A percentile compares a stretch with the other conserved stretches of the same genome.
Evolutionary conservation across 345 rosid genomes (phyloP).

Genomic region (Gossypium arboreum): DNA sequence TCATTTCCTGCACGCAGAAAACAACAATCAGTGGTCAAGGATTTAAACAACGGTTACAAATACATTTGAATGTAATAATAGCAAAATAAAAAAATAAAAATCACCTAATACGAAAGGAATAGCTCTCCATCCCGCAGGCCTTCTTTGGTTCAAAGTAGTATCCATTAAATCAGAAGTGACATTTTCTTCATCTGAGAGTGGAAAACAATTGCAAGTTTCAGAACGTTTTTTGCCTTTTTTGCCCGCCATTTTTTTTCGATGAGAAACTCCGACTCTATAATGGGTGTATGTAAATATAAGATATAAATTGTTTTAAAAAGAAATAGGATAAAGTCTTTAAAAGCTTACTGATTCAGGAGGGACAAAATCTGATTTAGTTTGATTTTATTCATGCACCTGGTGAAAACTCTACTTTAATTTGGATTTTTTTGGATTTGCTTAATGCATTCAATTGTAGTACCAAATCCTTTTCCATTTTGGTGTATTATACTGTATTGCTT

Average conservation of each 20-base stretch:
- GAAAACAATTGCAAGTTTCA: neutral
- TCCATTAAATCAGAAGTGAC: neutral
- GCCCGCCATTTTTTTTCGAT: neutral
- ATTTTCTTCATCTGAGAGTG: neutral
- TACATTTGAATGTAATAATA: too few relatives aligned
- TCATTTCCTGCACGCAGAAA: slow-evolving; percentile 49
- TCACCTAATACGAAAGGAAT: slow-evolving; percentile 42
- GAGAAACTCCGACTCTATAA: neutral
- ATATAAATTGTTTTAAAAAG: neutral
- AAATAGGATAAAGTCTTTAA: neutral
- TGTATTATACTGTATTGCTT: too few relatives aligned
- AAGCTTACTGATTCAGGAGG: neutral
- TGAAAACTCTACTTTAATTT: neutral
- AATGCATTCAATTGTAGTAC: neutral
- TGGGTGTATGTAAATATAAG: neutral
- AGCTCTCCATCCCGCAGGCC: slow-evolving; percentile 43
- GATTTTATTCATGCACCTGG: neutral
- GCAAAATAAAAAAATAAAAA: neutral
- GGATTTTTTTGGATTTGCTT: neutral
- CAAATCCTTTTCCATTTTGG: too few relatives aligned
- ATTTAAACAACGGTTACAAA: neutral
- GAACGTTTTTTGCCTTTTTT: neutral
- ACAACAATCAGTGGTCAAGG: neutral
- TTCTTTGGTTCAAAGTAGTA: neutral
- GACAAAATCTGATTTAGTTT: neutral